These are phyloP conservation scores for Clarkia xantiana DNA, from an alignment of 345 rosid species.

Conservation along the genomic window DNA sequence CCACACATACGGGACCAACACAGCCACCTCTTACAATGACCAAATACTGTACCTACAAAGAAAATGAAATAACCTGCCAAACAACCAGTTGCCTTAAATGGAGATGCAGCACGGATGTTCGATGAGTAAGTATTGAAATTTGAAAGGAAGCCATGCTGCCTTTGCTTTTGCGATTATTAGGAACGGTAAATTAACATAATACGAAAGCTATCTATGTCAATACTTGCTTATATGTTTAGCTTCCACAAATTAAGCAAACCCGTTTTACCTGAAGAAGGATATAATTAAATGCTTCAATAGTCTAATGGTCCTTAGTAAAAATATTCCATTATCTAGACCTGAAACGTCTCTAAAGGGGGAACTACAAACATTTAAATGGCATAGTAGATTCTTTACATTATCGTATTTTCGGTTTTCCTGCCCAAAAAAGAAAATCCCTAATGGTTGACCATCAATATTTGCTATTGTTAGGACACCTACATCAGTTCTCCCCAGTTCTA, in stretches of 20 bases:
- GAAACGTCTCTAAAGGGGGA: background rate
- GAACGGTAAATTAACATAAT: too few species aligned
- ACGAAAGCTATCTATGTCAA: too few species aligned
- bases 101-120: background rate
- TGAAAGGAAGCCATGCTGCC: too few species aligned
- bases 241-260: background rate
- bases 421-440: background rate
- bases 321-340: background rate
- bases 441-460: too few species aligned
- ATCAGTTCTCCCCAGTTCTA: too few species aligned
- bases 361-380: too few species aligned
- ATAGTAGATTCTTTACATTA: background rate
- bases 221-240: too few species aligned
- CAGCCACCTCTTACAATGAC: slow-evolving; percentile 22
- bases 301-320: background rate
- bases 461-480: too few species aligned
- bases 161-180: background rate
- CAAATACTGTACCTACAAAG: slow-evolving; percentile 17
- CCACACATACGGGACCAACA: slow-evolving; percentile 30
- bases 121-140: too few species aligned
- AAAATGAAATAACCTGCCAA: slow-evolving; percentile 25
- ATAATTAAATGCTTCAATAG: background rate
- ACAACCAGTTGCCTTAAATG: slow-evolving; percentile 1
- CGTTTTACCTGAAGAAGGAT: background rate
- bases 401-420: background rate